Base-by-base conservation (phyloP, 208 protist species). In the Acanthamoeba comandoni region DNA sequence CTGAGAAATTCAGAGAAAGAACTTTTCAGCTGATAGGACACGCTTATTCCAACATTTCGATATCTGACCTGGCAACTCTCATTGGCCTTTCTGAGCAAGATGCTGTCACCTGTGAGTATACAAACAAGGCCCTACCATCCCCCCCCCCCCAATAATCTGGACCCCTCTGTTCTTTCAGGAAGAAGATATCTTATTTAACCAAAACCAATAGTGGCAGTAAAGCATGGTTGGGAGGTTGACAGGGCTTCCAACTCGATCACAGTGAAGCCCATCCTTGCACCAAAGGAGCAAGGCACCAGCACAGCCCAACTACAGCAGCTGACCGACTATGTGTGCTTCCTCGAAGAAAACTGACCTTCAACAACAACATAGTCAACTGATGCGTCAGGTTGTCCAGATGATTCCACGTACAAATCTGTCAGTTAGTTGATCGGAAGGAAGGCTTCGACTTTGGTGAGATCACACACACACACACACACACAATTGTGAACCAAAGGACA, bases 261-360 rank as follows among this genome's bases (percentile, higher is more conserved):
- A 0, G 60, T 62, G 39, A 51, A n/a, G 60, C 31, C 62, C 43
- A 51, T 71, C 43, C 48, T 71, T 13, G n/a, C 26, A 1, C 48
- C 51, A 49, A 89, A 35, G 35, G 53, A 31, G 62, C 80, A 71
- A 29, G 55, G 60, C 60, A 51, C 80, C 39, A 39, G 48, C n/a
- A 29, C 73, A 39, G 60, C 26, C n/a, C 80, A 89, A 26, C 60
- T 89, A 35, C 80, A 89, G 62, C 80, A 89, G 60, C 80, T 89
- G 39, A 89, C 80, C 60, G 80, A 89, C 80, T 89, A 89, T 43
- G 80, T 89, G 55, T 67, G 55, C 80, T 89, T 89, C 80, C 80
- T 89, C 31, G 80, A 89, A 31, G 60, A 89, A 48, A 67, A 89
- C 39, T 89, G 24, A 85, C 0, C 8, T 69, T 69, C 15, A 7